Evolutionary conservation across 352 stramenopile genomes (phyloP).

Genomic region (Phytophthora colocasiae): DNA sequence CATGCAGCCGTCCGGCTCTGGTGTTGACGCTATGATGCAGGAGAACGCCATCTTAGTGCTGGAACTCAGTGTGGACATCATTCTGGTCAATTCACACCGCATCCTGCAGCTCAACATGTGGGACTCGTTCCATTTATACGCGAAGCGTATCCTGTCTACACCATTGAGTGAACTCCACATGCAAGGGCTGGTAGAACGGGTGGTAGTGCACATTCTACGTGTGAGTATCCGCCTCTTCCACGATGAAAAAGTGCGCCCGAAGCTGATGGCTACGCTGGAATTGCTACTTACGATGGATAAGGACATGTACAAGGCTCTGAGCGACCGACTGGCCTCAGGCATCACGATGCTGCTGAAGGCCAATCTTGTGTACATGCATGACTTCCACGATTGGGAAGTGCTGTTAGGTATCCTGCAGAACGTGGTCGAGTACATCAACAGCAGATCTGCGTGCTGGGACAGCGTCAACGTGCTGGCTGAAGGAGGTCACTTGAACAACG

Average conservation of each 20-base stretch:
- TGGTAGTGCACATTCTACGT: conserved; percentile 87
- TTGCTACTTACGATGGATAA: conserved; percentile 81
- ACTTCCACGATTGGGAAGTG: conserved; percentile 83
- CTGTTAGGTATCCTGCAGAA: conserved; percentile 78
- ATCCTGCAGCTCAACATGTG: conserved; percentile 78
- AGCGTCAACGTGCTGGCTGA: conserved; percentile 77
- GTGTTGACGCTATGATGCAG: conserved; percentile 87
- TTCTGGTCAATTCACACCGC: conserved; percentile 85
- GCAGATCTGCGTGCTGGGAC: conserved; percentile 76
- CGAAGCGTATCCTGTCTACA: conserved; percentile 76
- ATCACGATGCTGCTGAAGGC: conserved; percentile 89
- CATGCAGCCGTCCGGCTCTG: conserved; percentile 54
- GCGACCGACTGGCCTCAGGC: conserved; percentile 77
- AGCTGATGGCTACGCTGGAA: conserved; percentile 83
- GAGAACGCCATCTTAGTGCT: conserved; percentile 90
- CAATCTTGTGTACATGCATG: conserved; percentile 90
- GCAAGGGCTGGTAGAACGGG: conserved; percentile 79
- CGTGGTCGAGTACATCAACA: conserved; percentile 83
- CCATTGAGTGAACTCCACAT: conserved; percentile 79
- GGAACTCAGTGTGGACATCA: conserved; percentile 85
- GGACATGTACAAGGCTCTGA: conserved; percentile 83
- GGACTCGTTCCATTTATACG: conserved; percentile 85
- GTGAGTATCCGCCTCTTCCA: conserved; percentile 90
- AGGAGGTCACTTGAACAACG: conserved; percentile 72
- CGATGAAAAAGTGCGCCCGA: conserved; percentile 79